Base-by-base conservation (phyloP, 768 basidiomycete genomes). In the Myochromella boudieri region DNA sequence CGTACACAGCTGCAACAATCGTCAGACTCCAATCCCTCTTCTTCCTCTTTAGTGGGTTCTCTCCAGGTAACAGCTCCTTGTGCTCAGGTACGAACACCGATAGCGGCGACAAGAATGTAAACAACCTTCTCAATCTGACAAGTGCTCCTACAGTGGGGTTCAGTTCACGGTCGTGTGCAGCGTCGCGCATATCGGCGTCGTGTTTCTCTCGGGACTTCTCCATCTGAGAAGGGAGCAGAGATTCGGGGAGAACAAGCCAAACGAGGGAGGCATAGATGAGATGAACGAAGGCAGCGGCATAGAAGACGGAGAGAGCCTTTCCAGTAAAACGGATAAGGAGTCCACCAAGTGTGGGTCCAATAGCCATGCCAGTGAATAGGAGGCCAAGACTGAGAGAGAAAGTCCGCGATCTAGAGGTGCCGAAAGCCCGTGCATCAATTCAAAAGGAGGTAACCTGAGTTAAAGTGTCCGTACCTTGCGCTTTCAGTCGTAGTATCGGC, bases 291-390 rank as follows among this genome's bases (percentile, higher is more conserved):
- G 71, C 61, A 7, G 85, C 77, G 37, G 83, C 55, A 62, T 89
- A 94, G 70, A 94, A 94, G 14, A 89, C 81, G 1, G 80, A 78
- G 15, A 89, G 62, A 8, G 77, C 56, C 12, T 69, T 65, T 4
- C 74, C 76, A 1, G 84, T 87, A 18, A 64, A 55, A 27, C 68
- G 76, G 58, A 93, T 80, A 31, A 91, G 59, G 27, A 88, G 48
- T 41, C 80, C 75, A 11, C 91, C 89, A 0, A 93, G 47, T 3
- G 81, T 74, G 4, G 93, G 93, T 0, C 93, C 93, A 15, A 88
- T 24, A 1, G 84, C 85, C 59, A 88, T 74, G n/a, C 93, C 93
- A 7, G 69, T 59, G 64, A 87, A 91, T 36, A 84, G 49, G 3
- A 90, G 68, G 1, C 93, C 93, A 1, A 81, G 65, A 34, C 70